Conservation (phyloP, 345 rosid species). For the Streptanthus diversifolius region DNA sequence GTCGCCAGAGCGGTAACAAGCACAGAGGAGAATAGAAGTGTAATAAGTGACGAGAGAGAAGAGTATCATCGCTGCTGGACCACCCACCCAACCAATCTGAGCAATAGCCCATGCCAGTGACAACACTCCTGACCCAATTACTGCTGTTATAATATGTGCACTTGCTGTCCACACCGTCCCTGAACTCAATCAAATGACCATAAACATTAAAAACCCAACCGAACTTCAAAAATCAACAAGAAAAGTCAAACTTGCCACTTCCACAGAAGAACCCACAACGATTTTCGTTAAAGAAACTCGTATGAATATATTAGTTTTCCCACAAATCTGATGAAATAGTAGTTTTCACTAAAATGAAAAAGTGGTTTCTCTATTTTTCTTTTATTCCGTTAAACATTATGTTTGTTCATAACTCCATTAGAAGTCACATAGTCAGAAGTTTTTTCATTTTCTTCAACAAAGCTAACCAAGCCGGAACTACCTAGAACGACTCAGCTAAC, state of each 20-base stretch:
- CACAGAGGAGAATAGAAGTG: slow-evolving; percentile 53
- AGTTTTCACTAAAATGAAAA: neutral
- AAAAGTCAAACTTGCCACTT: neutral
- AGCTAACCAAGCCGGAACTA: no score
- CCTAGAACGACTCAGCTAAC: no score
- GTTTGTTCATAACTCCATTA: no score
- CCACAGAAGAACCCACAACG: neutral
- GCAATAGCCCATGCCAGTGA: slow-evolving; percentile 76
- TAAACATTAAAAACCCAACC: neutral
- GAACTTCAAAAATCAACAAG: neutral
- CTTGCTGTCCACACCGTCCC: slow-evolving; percentile 75
- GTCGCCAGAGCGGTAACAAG: slow-evolving; percentile 73
- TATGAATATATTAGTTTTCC: neutral
- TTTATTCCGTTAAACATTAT: neutral
- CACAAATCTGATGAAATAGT: neutral
- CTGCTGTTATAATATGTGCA: slow-evolving; percentile 63
- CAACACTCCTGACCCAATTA: slow-evolving; percentile 76
- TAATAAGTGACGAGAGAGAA: slow-evolving; percentile 72
- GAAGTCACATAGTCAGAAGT: no score
- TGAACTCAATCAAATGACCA: slow-evolving; percentile 19
- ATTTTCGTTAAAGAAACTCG: neutral
- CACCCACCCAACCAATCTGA: slow-evolving; percentile 82
- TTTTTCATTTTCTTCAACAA: no score
- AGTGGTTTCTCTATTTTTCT: no score
- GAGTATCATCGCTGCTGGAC: slow-evolving; percentile 56